phyloP scores from a whole-genome alignment of 495 filamentous ascomycete species.

The Penicillium riverlandense region DNA sequence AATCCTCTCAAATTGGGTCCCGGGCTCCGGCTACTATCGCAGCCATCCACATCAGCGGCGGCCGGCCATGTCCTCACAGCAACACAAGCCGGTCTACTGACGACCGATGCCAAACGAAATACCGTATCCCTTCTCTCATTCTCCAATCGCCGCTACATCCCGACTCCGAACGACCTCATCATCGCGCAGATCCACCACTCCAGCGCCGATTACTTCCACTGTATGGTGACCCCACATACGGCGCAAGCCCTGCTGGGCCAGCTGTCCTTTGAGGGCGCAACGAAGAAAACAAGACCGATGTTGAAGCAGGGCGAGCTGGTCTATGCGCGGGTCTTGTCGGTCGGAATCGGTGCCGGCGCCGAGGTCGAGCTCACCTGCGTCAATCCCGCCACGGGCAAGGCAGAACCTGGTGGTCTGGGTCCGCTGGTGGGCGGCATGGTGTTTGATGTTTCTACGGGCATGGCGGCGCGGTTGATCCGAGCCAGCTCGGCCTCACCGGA shows the following conservation, averaged over 20 bases:
- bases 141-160: conserved; percentile 61
- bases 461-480: conserved; percentile 65
- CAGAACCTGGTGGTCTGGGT: conserved; percentile 81
- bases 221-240: conserved; percentile 60
- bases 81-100: conserved; percentile 71
- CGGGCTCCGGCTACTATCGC: conserved; percentile 53
- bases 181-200: conserved; percentile 77
- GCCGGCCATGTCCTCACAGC: conserved; percentile 51
- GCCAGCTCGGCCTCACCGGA: conserved; percentile 48
- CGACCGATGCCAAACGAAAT: conserved; percentile 69
- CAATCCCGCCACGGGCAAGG: conserved; percentile 75
- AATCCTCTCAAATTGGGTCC: conserved; percentile 76
- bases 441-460: conserved; percentile 69
- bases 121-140: conserved; percentile 30
- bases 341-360: conserved; percentile 66
- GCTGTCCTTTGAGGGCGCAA: conserved; percentile 84
- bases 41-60: conserved; percentile 16
- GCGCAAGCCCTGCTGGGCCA: conserved; percentile 72
- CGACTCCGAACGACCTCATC: conserved; percentile 69
- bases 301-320: conserved; percentile 68
- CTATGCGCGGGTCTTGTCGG: conserved; percentile 69
- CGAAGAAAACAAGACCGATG: conserved; percentile 82
- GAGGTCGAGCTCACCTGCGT: conserved; percentile 89
- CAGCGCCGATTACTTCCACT: conserved; percentile 68
- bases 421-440: conserved; percentile 82